phyloP scores from a whole-genome alignment of 306 rosid genomes.

The Inga leiocalycina region DNA sequence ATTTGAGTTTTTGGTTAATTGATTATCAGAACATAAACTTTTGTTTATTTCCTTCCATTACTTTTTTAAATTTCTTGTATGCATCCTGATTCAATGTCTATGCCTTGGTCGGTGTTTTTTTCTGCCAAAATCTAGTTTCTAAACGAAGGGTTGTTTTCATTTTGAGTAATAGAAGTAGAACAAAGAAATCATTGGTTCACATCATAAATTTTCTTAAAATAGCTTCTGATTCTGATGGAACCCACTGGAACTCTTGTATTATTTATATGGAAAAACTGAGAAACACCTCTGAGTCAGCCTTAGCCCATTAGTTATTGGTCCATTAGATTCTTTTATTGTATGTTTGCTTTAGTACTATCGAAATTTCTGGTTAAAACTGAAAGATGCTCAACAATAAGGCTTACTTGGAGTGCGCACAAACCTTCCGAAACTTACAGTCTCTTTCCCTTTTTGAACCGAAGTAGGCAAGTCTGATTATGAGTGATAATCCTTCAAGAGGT shows the following conservation, averaged over 20 bases:
- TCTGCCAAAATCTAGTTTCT: background rate
- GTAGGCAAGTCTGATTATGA: background rate
- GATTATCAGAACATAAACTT: background rate
- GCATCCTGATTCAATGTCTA: background rate
- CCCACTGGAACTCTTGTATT: background rate
- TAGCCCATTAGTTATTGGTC: background rate
- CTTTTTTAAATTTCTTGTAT: background rate
- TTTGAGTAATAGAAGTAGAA: background rate
- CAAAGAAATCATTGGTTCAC: background rate
- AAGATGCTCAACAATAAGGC: background rate
- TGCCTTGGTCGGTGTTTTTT: conserved; percentile 4
- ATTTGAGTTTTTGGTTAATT: background rate
- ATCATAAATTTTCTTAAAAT: background rate
- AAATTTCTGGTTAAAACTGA: background rate
- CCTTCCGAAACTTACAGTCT: background rate
- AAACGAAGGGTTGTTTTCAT: background rate
- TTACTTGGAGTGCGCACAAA: background rate
- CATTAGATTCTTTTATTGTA: background rate
- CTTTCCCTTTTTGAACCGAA: background rate
- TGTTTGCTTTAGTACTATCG: background rate
- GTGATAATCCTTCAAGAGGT: background rate
- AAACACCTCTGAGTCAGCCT: background rate
- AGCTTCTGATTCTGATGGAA: background rate
- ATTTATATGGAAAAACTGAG: background rate
- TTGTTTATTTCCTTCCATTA: background rate